Conservation (phyloP, 768 basidiomycete species). For the Sporobolomyces phaffii region DNA sequence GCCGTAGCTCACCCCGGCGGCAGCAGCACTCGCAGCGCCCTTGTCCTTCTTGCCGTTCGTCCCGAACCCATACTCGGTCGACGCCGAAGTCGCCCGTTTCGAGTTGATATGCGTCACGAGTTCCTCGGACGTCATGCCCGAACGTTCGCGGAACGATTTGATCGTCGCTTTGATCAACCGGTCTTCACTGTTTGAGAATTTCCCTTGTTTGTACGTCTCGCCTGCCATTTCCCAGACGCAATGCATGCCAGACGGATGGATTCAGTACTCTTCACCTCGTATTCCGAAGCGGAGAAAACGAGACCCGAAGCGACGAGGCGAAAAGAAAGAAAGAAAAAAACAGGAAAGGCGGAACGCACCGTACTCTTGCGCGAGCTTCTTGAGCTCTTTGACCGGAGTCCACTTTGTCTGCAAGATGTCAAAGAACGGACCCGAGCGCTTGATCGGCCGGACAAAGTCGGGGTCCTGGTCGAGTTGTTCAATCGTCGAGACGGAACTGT, state of each 20-base stretch:
- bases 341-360: background rate
- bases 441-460: background rate
- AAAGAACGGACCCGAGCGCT: background rate
- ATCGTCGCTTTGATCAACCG: slow-evolving; percentile 13
- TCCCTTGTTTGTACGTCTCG: slow-evolving; percentile 29
- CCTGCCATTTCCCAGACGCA: no score
- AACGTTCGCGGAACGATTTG: slow-evolving; percentile 8
- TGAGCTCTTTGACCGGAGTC: slow-evolving; percentile 24
- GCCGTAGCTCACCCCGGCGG: background rate
- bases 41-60: no score
- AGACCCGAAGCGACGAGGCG: background rate
- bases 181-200: slow-evolving; percentile 35
- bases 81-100: no score
- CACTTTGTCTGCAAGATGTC: slow-evolving; percentile 25
- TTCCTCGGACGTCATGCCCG: slow-evolving; percentile 4
- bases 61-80: no score
- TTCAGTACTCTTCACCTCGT: no score
- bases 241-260: no score
- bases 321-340: background rate
- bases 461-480: slow-evolving; percentile 1
- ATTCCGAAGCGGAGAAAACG: background rate
- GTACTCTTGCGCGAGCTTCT: slow-evolving; percentile 18
- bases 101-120: slow-evolving; percentile 11
- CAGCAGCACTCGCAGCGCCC: background rate
- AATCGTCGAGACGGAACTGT: background rate